phyloP scores from a whole-genome alignment of 805 yeast species.

The Starmerella bacillaris region DNA sequence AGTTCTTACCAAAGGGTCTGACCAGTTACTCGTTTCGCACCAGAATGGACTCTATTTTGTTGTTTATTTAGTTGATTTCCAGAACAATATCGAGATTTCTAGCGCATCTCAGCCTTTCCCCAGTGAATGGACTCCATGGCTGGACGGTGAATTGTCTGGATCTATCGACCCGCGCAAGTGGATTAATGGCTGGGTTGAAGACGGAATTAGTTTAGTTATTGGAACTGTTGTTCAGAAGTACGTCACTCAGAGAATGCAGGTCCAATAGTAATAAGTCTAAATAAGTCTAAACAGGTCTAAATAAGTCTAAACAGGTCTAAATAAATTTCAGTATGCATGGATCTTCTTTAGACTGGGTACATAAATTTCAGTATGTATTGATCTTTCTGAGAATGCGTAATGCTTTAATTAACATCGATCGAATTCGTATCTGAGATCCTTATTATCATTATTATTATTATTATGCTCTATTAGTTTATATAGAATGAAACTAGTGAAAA shows the following conservation, averaged over 20 bases:
- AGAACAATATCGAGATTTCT: constrained; percentile 54
- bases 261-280: too few relatives aligned
- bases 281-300: too few relatives aligned
- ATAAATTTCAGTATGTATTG: too few relatives aligned
- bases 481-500: not conserved
- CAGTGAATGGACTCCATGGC: constrained; percentile 80
- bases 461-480: too few relatives aligned
- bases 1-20: constrained; percentile 18
- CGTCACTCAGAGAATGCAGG: constrained; percentile 77
- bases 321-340: too few relatives aligned
- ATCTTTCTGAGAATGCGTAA: too few relatives aligned
- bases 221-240: constrained; percentile 84
- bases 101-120: constrained; percentile 86
- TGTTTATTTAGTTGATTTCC: constrained; percentile 56
- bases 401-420: too few relatives aligned
- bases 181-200: constrained; percentile 64
- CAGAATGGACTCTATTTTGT: constrained; percentile 46
- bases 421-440: too few relatives aligned
- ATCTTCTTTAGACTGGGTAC: too few relatives aligned
- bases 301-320: too few relatives aligned
- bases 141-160: constrained; percentile 33
- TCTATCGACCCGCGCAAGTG: constrained; percentile 63
- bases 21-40: not conserved
- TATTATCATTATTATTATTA: too few relatives aligned
- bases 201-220: constrained; percentile 58